phyloP scores from a whole-genome alignment of 805 yeast species.

The Kodamaea restingae region DNA sequence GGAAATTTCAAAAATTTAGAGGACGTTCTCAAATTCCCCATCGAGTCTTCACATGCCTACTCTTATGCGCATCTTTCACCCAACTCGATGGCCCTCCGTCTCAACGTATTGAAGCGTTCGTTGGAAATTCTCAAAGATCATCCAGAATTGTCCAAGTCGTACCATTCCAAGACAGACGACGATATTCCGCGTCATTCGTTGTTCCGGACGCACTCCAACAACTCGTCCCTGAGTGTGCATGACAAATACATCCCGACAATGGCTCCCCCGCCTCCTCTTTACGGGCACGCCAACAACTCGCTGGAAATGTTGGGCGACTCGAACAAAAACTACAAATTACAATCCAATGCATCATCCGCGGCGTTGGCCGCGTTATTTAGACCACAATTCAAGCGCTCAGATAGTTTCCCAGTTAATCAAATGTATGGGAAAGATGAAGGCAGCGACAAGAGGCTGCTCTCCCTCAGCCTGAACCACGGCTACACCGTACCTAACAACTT shows the following conservation, averaged over 20 bases:
- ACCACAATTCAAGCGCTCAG: constrained; percentile 33
- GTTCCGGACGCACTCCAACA: constrained; percentile 11
- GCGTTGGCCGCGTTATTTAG: constrained; percentile 45
- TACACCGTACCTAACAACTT: neutral
- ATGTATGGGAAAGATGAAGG: constrained; percentile 10
- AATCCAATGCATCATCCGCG: constrained; percentile 43
- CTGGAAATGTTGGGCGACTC: constrained; percentile 14
- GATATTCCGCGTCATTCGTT: constrained; percentile 6
- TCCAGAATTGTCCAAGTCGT: constrained; percentile 44
- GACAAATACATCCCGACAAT: constrained; percentile 2
- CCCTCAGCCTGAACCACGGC: constrained; percentile 1
- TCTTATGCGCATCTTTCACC: constrained; percentile 82
- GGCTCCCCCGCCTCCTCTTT: constrained; percentile 10
- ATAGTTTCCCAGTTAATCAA: constrained; percentile 30
- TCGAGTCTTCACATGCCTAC: constrained; percentile 78
- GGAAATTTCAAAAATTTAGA: constrained; percentile 12
- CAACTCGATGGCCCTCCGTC: constrained; percentile 69
- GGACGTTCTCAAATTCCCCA: constrained; percentile 61
- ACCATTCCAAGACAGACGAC: constrained; percentile 12
- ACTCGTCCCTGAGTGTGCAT: constrained; percentile 8
- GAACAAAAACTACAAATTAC: constrained; percentile 19
- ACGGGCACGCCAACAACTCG: constrained; percentile 16
- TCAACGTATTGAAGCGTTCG: constrained; percentile 72
- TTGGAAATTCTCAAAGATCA: constrained; percentile 67
- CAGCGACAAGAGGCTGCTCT: constrained; percentile 4